phyloP scores from a whole-genome alignment of 495 filamentous ascomycete genomes.

The Glarea lozoyensis region DNA sequence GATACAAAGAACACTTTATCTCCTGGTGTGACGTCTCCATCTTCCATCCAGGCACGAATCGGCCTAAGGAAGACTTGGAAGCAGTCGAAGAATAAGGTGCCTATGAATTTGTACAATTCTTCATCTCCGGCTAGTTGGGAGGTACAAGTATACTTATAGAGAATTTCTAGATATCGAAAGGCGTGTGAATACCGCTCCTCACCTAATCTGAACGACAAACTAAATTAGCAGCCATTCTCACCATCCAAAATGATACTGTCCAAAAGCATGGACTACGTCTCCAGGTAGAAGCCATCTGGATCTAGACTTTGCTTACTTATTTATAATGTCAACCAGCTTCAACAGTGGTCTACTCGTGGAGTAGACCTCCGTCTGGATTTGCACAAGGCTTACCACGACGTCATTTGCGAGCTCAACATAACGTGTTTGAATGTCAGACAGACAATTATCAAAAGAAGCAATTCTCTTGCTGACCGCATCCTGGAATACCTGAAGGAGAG shows the following conservation, averaged over 20 bases:
- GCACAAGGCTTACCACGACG: constrained; percentile 47
- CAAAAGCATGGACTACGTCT: no score
- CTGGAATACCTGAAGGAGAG: constrained; percentile 42
- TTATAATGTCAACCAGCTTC: constrained; percentile 40
- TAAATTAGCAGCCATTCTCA: no score
- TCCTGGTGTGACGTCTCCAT: constrained; percentile 53
- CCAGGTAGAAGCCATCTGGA: no score
- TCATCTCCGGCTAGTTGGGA: constrained; percentile 61
- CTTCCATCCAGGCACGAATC: constrained; percentile 77
- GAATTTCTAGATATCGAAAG: constrained; percentile 48
- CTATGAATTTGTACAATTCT: constrained; percentile 48
- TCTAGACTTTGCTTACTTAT: no score
- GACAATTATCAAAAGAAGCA: constrained; percentile 30
- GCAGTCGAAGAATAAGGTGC: constrained; percentile 68
- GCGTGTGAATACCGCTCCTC: constrained; percentile 17
- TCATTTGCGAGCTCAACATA: constrained; percentile 34
- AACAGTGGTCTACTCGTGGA: constrained; percentile 43
- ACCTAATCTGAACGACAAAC: no score
- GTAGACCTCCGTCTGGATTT: constrained; percentile 52
- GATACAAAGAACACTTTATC: constrained; percentile 70
- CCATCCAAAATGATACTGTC: no score
- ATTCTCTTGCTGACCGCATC: constrained; percentile 33
- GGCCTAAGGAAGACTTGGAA: constrained; percentile 76
- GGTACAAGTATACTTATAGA: constrained; percentile 59
- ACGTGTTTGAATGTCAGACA: constrained; percentile 35